phyloP scores from a whole-genome alignment of 306 rosid genomes.

The Citrullus mucosospermus region DNA sequence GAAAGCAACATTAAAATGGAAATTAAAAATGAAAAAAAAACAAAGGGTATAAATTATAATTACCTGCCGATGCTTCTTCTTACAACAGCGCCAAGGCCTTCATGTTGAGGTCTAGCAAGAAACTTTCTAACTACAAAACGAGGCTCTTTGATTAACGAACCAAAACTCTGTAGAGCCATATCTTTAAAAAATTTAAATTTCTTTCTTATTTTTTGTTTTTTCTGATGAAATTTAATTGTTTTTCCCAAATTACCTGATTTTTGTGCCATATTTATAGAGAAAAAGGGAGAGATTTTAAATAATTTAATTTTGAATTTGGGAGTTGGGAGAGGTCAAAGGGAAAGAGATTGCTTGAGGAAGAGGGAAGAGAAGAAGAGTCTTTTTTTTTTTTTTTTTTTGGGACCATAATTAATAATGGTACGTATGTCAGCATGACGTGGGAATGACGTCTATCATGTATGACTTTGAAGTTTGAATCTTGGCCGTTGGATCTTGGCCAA shows the following conservation, averaged over 20 bases:
- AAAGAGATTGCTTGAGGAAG: constrained; percentile 13
- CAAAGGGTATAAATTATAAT: neutral
- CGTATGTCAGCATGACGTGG: constrained; percentile 52
- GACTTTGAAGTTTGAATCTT: neutral
- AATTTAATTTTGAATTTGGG: neutral
- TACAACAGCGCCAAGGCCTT: constrained; percentile 85
- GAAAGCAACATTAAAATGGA: neutral
- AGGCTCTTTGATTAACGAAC: constrained; percentile 22
- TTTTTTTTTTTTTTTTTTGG: too few species aligned
- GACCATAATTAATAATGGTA: neutral
- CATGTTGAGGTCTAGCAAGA: constrained; percentile 79
- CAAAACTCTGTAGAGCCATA: neutral
- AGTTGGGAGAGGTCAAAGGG: neutral
- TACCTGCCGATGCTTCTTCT: constrained; percentile 95
- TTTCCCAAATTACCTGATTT: too few species aligned
- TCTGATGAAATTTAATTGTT: too few species aligned
- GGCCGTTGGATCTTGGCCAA: neutral
- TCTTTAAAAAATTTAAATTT: too few species aligned
- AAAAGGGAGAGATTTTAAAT: neutral
- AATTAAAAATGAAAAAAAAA: neutral
- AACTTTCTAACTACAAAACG: constrained; percentile 58
- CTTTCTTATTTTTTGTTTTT: too few species aligned
- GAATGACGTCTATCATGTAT: constrained; percentile 24
- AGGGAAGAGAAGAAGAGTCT: constrained; percentile 15
- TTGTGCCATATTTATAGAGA: neutral